Evolutionary conservation across 768 basidiomycete genomes (phyloP).

Genomic region (Podaxis rugospora): DNA sequence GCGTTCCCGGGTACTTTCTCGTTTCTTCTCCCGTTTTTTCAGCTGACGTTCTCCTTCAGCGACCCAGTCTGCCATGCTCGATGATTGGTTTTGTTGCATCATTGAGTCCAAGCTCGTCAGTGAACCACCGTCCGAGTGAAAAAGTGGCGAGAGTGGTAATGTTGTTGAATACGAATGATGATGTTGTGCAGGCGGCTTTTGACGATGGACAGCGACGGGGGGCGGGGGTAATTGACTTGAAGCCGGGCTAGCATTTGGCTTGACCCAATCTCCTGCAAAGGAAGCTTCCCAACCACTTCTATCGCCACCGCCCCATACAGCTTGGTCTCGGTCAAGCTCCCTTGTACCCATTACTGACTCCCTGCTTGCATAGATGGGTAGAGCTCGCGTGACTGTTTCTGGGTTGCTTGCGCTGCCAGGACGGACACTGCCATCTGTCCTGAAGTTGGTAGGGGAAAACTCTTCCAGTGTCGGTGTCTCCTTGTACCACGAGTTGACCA

Average conservation of each 20-base stretch:
- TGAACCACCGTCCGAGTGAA: too few relatives aligned
- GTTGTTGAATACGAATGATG: background rate
- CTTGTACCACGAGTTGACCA: slow-evolving; percentile 24
- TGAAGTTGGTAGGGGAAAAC: slow-evolving; percentile 2
- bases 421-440: background rate
- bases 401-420: background rate
- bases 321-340: background rate
- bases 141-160: background rate
- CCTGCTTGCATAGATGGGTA: background rate
- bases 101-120: background rate
- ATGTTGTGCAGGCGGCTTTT: background rate
- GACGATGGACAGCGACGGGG: background rate
- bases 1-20: background rate
- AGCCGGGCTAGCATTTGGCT: background rate
- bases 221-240: background rate
- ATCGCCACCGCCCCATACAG: slow-evolving; percentile 1
- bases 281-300: background rate
- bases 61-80: too few relatives aligned
- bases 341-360: background rate
- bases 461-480: background rate
- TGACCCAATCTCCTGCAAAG: background rate
- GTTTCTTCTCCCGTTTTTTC: slow-evolving; percentile 1
- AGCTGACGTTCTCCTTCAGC: background rate
- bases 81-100: background rate
- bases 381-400: background rate